Conservation (phyloP, 1,284 basidiomycete species). For the Laetiporus sulphureus region DNA sequence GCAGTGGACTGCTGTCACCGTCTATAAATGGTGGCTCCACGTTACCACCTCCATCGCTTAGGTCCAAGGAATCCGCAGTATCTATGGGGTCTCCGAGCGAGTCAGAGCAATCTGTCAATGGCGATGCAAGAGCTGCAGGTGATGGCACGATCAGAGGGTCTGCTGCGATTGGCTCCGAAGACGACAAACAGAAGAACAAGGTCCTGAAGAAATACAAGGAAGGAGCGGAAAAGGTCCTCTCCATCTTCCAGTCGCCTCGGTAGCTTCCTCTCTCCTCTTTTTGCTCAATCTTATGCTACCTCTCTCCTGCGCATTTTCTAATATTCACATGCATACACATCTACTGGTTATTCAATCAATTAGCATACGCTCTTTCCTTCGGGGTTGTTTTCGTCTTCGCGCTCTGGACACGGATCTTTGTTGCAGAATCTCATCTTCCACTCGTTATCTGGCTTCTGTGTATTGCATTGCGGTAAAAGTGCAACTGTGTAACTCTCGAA, state of each 20-base stretch:
- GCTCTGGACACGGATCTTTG: too few relatives aligned
- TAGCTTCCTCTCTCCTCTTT: too few relatives aligned
- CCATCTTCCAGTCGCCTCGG: slow-evolving; percentile 61
- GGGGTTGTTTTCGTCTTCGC: too few relatives aligned
- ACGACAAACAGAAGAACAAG: slow-evolving; percentile 56
- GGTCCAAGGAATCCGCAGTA: slow-evolving; percentile 68
- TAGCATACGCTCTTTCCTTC: too few relatives aligned
- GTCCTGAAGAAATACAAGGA: slow-evolving; percentile 79
- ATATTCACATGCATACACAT: too few relatives aligned
- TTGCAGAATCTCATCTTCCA: too few relatives aligned
- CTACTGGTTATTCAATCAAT: too few relatives aligned
- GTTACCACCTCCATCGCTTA: slow-evolving; percentile 68
- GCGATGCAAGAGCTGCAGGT: slow-evolving; percentile 27
- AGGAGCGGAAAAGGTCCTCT: slow-evolving; percentile 74
- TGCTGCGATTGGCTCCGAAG: slow-evolving; percentile 24
- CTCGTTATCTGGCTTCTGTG: too few relatives aligned
- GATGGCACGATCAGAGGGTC: slow-evolving; percentile 18
- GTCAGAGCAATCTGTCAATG: slow-evolving; percentile 58
- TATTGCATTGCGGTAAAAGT: too few relatives aligned
- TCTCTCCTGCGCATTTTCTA: slow-evolving; percentile 9
- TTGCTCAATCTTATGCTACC: too few relatives aligned
- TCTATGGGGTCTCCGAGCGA: slow-evolving; percentile 62
- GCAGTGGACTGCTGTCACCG: slow-evolving; percentile 38
- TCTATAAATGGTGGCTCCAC: slow-evolving; percentile 45
- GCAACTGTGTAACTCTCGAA: too few relatives aligned